Evolutionary conservation across 2,329 filamentous ascomycete species (phyloP).

Genomic region (Scortechinia acanthostroma): DNA sequence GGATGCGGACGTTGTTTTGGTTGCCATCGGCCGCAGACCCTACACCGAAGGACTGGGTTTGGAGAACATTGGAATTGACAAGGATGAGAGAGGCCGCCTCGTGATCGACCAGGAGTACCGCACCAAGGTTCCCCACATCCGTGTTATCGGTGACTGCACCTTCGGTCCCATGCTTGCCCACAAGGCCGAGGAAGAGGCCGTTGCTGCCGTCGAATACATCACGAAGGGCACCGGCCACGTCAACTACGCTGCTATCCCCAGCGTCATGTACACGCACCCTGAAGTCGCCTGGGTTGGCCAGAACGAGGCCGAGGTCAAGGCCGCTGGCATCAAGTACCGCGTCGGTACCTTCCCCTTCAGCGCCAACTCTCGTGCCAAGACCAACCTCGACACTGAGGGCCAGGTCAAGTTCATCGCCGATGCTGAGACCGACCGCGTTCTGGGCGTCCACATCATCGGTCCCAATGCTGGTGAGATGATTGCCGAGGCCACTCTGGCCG

Average conservation of each 20-base stretch:
- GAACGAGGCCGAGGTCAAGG: constrained; percentile 93
- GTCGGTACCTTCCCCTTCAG: constrained; percentile 92
- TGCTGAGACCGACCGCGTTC: constrained; percentile 88
- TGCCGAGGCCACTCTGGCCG: constrained; percentile 85
- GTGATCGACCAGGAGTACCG: constrained; percentile 98
- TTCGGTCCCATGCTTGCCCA: constrained; percentile 98
- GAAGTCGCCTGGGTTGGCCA: constrained; percentile 98
- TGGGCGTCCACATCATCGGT: constrained; percentile 94
- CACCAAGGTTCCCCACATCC: constrained; percentile 94
- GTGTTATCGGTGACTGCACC: constrained; percentile 89
- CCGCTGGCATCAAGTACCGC: constrained; percentile 82
- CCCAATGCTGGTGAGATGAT: constrained; percentile 98
- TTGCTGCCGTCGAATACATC: constrained; percentile 92
- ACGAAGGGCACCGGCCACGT: constrained; percentile 97
- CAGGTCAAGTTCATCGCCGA: constrained; percentile 96
- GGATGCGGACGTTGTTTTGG: constrained; percentile 89
- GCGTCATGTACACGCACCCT: constrained; percentile 98
- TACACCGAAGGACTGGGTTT: constrained; percentile 88
- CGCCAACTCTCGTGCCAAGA: constrained; percentile 98
- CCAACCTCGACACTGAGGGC: constrained; percentile 91
- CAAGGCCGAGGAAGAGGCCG: constrained; percentile 97
- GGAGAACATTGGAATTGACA: constrained; percentile 86
- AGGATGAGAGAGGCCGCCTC: constrained; percentile 86
- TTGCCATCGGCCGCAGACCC: constrained; percentile 90
- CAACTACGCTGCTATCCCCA: constrained; percentile 96